A percentile compares a stretch with the other conserved stretches of the same genome.
phyloP scores from a whole-genome alignment of 1,139 yeast genomes.

The Ogataea hybrid region DNA sequence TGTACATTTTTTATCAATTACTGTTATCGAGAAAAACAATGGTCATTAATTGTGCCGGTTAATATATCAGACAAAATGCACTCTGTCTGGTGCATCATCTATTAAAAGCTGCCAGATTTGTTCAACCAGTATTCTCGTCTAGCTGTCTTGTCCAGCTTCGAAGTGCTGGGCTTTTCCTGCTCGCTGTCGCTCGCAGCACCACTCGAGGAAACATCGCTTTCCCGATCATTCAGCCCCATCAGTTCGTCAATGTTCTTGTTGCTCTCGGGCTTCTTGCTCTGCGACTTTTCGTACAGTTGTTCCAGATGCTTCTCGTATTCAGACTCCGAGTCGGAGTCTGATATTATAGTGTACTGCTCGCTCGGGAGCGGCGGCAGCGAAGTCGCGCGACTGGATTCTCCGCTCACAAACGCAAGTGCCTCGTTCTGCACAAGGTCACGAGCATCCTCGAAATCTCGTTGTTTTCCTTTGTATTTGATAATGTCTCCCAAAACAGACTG shows the following conservation, averaged over 20 bases:
- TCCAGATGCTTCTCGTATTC: conserved; percentile 14
- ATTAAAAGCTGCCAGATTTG: conserved; percentile 31
- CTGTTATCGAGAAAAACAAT: neutral
- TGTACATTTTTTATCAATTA: neutral
- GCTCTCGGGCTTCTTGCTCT: conserved; percentile 9
- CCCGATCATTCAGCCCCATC: conserved; percentile 35
- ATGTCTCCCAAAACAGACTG: conserved; percentile 80
- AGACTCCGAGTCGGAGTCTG: conserved; percentile 26
- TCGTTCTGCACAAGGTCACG: conserved; percentile 61
- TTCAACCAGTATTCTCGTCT: conserved; percentile 45
- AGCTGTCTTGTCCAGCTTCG: conserved; percentile 31
- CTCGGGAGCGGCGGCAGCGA: conserved; percentile 33
- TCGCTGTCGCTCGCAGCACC: conserved; percentile 12
- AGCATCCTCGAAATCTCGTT: conserved; percentile 79
- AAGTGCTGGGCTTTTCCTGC: conserved; percentile 14
- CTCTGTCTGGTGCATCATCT: neutral
- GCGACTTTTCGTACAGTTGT: conserved; percentile 23
- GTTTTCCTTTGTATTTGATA: conserved; percentile 71
- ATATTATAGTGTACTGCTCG: conserved; percentile 26
- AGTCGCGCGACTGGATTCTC: conserved; percentile 13
- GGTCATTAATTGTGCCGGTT: no score
- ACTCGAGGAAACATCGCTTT: conserved; percentile 1
- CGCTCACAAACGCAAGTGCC: conserved; percentile 41
- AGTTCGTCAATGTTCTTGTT: conserved; percentile 21
- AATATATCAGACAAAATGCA: no score